phyloP scores from a whole-genome alignment of 2,329 filamentous ascomycete species.

The Exophiala calicioides region DNA sequence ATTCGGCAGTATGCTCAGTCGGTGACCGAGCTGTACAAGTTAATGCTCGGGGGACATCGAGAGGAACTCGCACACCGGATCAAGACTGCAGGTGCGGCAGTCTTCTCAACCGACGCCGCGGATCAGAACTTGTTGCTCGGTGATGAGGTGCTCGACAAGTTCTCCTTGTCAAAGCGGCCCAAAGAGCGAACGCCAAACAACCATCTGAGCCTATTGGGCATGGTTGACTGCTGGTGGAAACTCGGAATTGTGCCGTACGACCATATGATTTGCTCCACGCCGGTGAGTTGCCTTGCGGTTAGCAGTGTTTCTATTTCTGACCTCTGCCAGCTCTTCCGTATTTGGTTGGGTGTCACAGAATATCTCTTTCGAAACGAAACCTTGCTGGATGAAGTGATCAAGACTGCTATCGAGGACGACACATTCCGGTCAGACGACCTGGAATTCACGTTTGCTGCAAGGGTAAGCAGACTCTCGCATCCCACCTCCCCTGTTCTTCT shows the following conservation, averaged over 20 bases:
- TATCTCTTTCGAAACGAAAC: slow-evolving; percentile 84
- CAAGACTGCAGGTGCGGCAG: slow-evolving; percentile 73
- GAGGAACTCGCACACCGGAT: slow-evolving; percentile 74
- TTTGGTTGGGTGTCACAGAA: slow-evolving; percentile 97
- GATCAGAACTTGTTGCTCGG: slow-evolving; percentile 68
- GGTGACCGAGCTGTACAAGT: slow-evolving; percentile 91
- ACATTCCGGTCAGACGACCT: slow-evolving; percentile 94
- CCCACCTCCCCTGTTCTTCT: neutral
- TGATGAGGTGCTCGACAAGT: slow-evolving; percentile 83
- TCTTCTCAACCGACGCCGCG: slow-evolving; percentile 58
- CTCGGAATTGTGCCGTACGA: slow-evolving; percentile 94
- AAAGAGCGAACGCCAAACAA: slow-evolving; percentile 79
- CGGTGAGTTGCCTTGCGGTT: slow-evolving; percentile 51
- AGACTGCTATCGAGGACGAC: slow-evolving; percentile 83
- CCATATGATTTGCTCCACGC: slow-evolving; percentile 99
- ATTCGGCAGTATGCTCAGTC: slow-evolving; percentile 91
- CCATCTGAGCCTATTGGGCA: slow-evolving; percentile 87
- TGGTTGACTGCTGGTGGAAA: slow-evolving; percentile 98
- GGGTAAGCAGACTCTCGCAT: slow-evolving; percentile 48
- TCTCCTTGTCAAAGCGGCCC: slow-evolving; percentile 73
- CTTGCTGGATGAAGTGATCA: slow-evolving; percentile 79
- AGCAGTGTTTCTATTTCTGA: slow-evolving; percentile 18
- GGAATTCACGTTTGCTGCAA: slow-evolving; percentile 95
- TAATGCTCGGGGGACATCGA: slow-evolving; percentile 86
- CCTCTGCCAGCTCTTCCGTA: slow-evolving; percentile 70